Percentiles rank a stretch among this genome's conserved stretches.
Conservation (phyloP, 495 filamentous ascomycete genomes). For the Copromyces sp. region DNA sequence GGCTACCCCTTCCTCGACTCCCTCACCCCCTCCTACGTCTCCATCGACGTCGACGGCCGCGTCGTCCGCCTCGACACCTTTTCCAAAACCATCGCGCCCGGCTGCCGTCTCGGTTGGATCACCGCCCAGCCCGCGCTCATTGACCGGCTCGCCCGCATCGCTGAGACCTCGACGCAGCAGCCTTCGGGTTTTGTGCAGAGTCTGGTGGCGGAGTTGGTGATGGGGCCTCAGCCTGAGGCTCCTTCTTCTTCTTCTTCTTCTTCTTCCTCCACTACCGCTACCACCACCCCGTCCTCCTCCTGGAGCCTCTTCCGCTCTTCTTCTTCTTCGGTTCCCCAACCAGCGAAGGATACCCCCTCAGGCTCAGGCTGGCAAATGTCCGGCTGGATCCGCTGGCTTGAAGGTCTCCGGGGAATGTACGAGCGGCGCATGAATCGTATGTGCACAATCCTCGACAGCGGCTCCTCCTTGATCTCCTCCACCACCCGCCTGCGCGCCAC, state of each 20-base stretch:
- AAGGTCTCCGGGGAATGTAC: slow-evolving; percentile 69
- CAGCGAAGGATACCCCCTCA: background rate
- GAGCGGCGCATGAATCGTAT: slow-evolving; percentile 72
- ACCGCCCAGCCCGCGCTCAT: slow-evolving; percentile 68
- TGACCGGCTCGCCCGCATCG: slow-evolving; percentile 61
- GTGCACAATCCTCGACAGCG: slow-evolving; percentile 57
- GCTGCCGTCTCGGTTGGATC: slow-evolving; percentile 75
- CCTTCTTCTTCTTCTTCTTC: slow-evolving; percentile 16
- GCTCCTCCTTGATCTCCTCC: slow-evolving; percentile 48
- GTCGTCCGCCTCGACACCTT: slow-evolving; percentile 79
- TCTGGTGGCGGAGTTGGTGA: slow-evolving; percentile 65
- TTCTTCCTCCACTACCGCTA: slow-evolving; percentile 13
- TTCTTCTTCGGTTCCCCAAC: background rate
- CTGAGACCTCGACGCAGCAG: slow-evolving; percentile 63
- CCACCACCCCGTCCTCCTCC: slow-evolving; percentile 14
- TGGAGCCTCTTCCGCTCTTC: background rate
- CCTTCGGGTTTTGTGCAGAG: slow-evolving; percentile 83
- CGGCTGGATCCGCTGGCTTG: slow-evolving; percentile 86
- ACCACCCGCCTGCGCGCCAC: slow-evolving; percentile 22
- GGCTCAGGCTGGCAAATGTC: slow-evolving; percentile 60
- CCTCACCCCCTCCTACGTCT: slow-evolving; percentile 65
- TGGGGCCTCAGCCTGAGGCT: slow-evolving; percentile 50
- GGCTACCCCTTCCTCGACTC: slow-evolving; percentile 74
- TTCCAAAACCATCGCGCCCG: slow-evolving; percentile 73
- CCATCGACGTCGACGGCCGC: slow-evolving; percentile 70